Evolutionary conservation across 805 yeast species (phyloP), one percentile per base, ranked within the genome.

Genomic region (Ogataea nitratoaversa): DNA sequence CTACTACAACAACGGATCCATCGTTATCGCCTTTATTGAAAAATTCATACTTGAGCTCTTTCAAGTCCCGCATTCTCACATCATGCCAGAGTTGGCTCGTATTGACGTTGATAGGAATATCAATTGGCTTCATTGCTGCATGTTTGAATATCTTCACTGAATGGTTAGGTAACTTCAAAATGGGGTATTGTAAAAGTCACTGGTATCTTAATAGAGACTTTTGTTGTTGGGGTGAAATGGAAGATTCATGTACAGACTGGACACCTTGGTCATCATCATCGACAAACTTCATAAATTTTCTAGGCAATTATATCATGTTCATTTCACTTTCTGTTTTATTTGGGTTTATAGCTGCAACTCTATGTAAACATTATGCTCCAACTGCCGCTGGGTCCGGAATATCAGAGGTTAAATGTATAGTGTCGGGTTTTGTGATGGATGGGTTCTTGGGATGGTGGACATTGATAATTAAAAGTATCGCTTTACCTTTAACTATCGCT

Each of bases 351-450:
- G 81, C 96, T 1, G 87, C 91, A 0, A 57, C 71, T 12, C 56
- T 89, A 27, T 96, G 95, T 34, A 70, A 77, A 48, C 59, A 60
- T 12, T 79, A 78, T 50, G 90, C 96, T 0, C 96, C 96, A 1
- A 71, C 81, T 38, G 98, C 99, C 2, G 95, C 98, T 1, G 99
- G 99, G 0, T 85, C 95, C 6, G 99, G 99, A 0, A 95, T 93
- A 37, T 84, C 97, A 13, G 99, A 93, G 62, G 91, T 93, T 57
- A 93, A 95, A 63, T 85, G 93, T 57, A 89, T 93, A 47, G 87
- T 90, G 1, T 81, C 95, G 0, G 99, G 99, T 0, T 95, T 90
- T 59, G 77, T 74, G 20, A 73, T 84, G 67, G 73, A 78, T 19
- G 88, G 84, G 3, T 93, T 91, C 53, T 70, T 93, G 38, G 84